Evolutionary conservation across 1,139 yeast species (phyloP).

Genomic region (Candida sanyaensis): DNA sequence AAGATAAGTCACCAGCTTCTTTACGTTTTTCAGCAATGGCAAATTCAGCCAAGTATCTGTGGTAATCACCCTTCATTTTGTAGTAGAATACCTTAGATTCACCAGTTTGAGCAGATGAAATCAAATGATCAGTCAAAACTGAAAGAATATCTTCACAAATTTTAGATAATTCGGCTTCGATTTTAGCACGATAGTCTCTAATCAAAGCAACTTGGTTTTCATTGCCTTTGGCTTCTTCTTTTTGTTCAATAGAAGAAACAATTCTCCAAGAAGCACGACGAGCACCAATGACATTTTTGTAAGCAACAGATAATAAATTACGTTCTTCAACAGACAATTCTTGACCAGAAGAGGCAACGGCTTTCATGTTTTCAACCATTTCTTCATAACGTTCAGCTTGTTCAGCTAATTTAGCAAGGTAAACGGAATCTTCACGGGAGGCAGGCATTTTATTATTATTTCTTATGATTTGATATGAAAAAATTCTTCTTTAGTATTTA

Average conservation of each 20-base stretch:
- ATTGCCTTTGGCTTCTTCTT: constrained; percentile 95
- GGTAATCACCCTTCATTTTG: constrained; percentile 99
- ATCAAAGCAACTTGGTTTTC: constrained; percentile 85
- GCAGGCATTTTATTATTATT: constrained; percentile 54
- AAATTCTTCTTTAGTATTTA: constrained; percentile 1
- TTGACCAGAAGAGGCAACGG: constrained; percentile 94
- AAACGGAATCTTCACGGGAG: constrained; percentile 97
- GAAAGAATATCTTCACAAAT: constrained; percentile 92
- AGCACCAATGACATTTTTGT: constrained; percentile 98
- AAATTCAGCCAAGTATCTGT: constrained; percentile 98
- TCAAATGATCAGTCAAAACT: constrained; percentile 85
- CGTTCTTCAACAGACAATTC: constrained; percentile 98
- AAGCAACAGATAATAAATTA: constrained; percentile 94
- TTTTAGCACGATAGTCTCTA: constrained; percentile 92
- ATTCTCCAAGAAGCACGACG: constrained; percentile 99
- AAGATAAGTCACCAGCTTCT: constrained; percentile 88
- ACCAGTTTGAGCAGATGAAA: constrained; percentile 93
- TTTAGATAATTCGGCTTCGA: constrained; percentile 89
- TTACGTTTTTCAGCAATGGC: constrained; percentile 90
- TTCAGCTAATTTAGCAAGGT: constrained; percentile 98
- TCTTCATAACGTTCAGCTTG: constrained; percentile 99
- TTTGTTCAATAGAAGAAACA: constrained; percentile 95
- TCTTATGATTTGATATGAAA: neutral
- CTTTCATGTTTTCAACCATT: constrained; percentile 98
- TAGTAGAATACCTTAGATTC: constrained; percentile 98